Conservation (phyloP, 2,329 filamentous ascomycete species). For the Epichloe gansuensis region DNA sequence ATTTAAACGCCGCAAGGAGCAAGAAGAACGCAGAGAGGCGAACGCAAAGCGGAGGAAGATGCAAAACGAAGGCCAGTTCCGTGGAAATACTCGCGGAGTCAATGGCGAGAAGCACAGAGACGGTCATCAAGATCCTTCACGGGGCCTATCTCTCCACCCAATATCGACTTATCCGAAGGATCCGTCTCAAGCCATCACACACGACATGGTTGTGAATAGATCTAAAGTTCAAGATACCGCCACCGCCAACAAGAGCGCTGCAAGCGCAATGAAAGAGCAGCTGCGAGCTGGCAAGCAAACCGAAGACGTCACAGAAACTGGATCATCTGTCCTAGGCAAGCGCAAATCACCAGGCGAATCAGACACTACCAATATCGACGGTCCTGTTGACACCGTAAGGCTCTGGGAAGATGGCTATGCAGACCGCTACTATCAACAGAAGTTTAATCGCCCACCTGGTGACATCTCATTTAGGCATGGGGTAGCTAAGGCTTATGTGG, state of each 20-base stretch:
- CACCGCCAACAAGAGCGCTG: constrained; percentile 85
- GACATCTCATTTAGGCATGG: constrained; percentile 79
- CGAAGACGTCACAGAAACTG: constrained; percentile 15
- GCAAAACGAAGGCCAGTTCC: constrained; percentile 40
- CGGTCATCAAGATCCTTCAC: constrained; percentile 23
- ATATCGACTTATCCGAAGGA: constrained; percentile 41
- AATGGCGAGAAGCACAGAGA: constrained; percentile 12
- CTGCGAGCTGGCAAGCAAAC: constrained; percentile 38
- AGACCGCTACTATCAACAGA: constrained; percentile 94
- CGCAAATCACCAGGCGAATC: constrained; percentile 49
- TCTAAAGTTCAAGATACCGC: constrained; percentile 55
- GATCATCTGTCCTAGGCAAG: constrained; percentile 51
- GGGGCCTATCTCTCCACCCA: constrained; percentile 22
- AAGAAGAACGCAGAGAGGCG: constrained; percentile 72
- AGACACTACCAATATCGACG: constrained; percentile 28
- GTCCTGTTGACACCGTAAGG: constrained; percentile 67
- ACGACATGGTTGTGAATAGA: constrained; percentile 79
- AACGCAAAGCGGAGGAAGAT: constrained; percentile 68
- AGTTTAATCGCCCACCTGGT: constrained; percentile 73
- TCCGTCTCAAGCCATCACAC: constrained; percentile 51
- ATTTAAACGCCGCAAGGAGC: constrained; percentile 76
- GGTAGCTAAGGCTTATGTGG: constrained; percentile 83
- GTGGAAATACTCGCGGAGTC: neutral
- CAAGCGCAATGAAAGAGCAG: constrained; percentile 73
- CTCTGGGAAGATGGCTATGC: constrained; percentile 94